Evolutionary conservation across 495 filamentous ascomycete genomes (phyloP), one percentile per base, ranked within the genome.

Genomic region (Tuber borchii): DNA sequence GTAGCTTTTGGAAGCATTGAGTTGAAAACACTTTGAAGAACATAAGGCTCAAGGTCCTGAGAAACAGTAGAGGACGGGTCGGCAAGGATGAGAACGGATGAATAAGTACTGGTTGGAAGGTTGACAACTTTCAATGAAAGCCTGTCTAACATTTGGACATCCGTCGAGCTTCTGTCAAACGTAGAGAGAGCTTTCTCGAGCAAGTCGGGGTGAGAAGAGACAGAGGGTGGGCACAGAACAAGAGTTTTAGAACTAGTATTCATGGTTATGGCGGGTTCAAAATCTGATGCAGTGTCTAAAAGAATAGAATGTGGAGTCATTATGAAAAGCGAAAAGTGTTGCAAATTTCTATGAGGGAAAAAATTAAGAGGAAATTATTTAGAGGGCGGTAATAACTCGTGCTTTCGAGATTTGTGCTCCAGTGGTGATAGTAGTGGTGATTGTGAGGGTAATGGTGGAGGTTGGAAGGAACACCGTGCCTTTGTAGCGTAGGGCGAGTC

Each of bases 71-170:
- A 87, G 82, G 94, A 89, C 39, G 91, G 86, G 82, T 93, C 92
- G 74, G 91, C 89, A 48, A 98, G 89, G n/a, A 99, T 87, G 20
- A 97, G 88, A 16, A 97, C 87, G 70, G 92, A 85, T 81, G 96
- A 92, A 86, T 98, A 98, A 72, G 91, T 93, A 40, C 88, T 83
- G 19, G 87, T 74, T 2, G 95, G 93, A 7, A 99, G 90, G 6
- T 89, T 84, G 71, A 95, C 92, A 61, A 97, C 88, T 72, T 93
- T 93, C 56, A 92, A 88, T 0, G 93, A 90, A 26, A 99, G 88
- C 44, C 95, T 93, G 85, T 99, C 95, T 73, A 99, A 92, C 95
- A 99, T 99, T 83, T 98, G 96, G 56, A 99, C 87, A 83, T 99
- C 95, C 71, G 93, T 93, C 46, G 87, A 85, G 74, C 86, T 84